Base-by-base conservation (phyloP, 306 rosid species). In the Cyamopsis tetragonoloba region DNA sequence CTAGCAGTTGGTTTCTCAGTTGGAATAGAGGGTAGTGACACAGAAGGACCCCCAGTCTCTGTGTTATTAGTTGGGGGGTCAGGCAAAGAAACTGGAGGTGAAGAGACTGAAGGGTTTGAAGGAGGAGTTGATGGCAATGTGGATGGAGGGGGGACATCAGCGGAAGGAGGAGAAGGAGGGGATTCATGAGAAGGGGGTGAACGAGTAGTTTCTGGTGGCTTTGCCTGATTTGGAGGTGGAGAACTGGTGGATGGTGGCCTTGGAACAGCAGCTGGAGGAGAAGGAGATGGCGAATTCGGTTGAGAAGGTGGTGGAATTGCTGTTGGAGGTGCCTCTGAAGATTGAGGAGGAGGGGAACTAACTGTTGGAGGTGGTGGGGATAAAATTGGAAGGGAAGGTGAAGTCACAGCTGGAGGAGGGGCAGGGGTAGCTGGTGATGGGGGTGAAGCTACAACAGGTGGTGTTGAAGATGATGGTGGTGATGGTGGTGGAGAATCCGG, bases 1-100 rank as follows among this genome's bases (percentile, higher is more conserved):
- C 47, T 75, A 46, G 86, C 83, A 77, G 85, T 81, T 13, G 95
- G 96, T 66, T 79, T 75, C 79, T 81, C 89, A 3, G 88, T 73
- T 62, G 83, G 83, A 47, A 65, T 6, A 56, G 80, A 42, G 22
- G 95, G 82, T 3, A 53, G 19, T 0, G 81, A 19, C 22, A 76
- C 57, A 28, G 66, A 0, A 9, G 84, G 76, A 64, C 37, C 54
- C 35, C 62, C 78, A 5, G 42, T 30, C 12, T 59, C 38, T 0
- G 89, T 76, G 18, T 80, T 71, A 48, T 80, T 84, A 51, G 72
- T 28, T 3, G 84, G 84, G 23, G 86, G 60, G 14, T 77, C 72
- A 28, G 89, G 84, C 47, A 66, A 56, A 30, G 83, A 63, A 19
- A 41, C 63, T 18, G 85, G 84, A 73, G 93, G 91, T 24, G 90